A percentile compares a stretch with the other conserved stretches of the same genome.
These are phyloP conservation scores for Yarrowia yakushimensis DNA, from an alignment of 805 yeast species.

Conservation along the genomic window DNA sequence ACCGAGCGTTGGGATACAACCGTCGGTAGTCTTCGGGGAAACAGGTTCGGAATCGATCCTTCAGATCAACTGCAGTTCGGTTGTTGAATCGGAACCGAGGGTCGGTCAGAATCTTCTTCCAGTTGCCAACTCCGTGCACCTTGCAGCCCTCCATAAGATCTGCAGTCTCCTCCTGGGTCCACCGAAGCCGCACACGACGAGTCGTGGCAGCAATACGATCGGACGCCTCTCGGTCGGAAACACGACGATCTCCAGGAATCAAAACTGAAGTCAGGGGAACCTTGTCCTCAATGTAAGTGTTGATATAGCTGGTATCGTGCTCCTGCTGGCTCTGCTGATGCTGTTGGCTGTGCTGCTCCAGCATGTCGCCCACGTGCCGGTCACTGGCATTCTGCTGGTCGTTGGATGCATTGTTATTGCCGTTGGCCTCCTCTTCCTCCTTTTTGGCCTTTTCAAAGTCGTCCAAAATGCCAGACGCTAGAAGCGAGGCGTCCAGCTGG, in stretches of 20 bases:
- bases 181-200: constrained; percentile 40
- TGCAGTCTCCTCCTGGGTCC: constrained; percentile 45
- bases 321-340: constrained; percentile 16
- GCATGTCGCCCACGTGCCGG: constrained; percentile 9
- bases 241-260: constrained; percentile 18
- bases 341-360: constrained; percentile 18
- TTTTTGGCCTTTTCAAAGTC: constrained; percentile 25
- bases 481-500: constrained; percentile 15
- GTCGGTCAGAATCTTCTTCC: constrained; percentile 46
- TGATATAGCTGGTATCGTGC: constrained; percentile 17
- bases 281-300: constrained; percentile 22
- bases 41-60: constrained; percentile 45
- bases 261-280: constrained; percentile 13
- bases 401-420: neutral
- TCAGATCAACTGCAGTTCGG: constrained; percentile 46
- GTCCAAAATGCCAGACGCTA: constrained; percentile 19
- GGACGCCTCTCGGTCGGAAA: neutral
- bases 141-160: constrained; percentile 45
- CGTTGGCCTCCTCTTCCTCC: constrained; percentile 16
- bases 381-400: neutral
- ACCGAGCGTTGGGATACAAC: constrained; percentile 45
- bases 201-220: constrained; percentile 20
- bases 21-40: constrained; percentile 47
- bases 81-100: constrained; percentile 41
- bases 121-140: constrained; percentile 45